A percentile compares a stretch with the other conserved stretches of the same genome.
Evolutionary conservation across 176 grass and related monocot genomes (phyloP).

Genomic region (Saccharum officinarum): DNA sequence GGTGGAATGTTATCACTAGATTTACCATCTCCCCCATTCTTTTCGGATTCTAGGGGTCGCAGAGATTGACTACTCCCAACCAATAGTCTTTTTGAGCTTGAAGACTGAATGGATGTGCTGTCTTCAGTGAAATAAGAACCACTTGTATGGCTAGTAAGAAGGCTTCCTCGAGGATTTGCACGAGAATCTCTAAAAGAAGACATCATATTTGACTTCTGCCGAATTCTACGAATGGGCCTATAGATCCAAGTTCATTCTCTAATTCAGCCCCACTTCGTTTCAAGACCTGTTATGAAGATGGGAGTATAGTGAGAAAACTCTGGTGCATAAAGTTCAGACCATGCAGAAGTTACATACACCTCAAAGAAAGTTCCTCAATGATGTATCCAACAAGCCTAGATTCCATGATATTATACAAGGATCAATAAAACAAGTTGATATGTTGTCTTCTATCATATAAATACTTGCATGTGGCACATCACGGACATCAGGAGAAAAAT

Average conservation of each 20-base stretch:
- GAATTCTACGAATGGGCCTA: slow-evolving; percentile 83
- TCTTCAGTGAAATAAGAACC: slow-evolving; percentile 44
- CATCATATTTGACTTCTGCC: slow-evolving; percentile 73
- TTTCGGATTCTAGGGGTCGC: slow-evolving; percentile 17
- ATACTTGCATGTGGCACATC: neutral
- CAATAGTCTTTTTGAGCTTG: slow-evolving; percentile 36
- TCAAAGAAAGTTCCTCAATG: neutral
- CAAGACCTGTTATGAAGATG: slow-evolving; percentile 54
- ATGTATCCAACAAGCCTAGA: neutral
- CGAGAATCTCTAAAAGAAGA: slow-evolving; percentile 45
- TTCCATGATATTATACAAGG: neutral
- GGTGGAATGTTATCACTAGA: slow-evolving; percentile 36
- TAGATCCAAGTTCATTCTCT: slow-evolving; percentile 63
- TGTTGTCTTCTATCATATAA: neutral
- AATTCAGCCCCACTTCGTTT: slow-evolving; percentile 63
- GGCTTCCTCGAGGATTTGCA: slow-evolving; percentile 39
- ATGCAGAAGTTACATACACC: neutral
- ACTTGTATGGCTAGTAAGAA: slow-evolving; percentile 39
- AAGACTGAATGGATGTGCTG: slow-evolving; percentile 32
- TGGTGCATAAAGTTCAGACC: slow-evolving; percentile 8
- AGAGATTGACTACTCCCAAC: slow-evolving; percentile 41
- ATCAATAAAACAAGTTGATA: slow-evolving; percentile 2
- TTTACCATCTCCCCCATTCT: slow-evolving; percentile 41
- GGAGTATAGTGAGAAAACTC: slow-evolving; percentile 4
- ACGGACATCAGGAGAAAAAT: neutral